Evolutionary conservation across 139 green algal species (phyloP), one percentile per base, ranked within the genome.

Genomic region (Chlamydomonas sphaeroides): DNA sequence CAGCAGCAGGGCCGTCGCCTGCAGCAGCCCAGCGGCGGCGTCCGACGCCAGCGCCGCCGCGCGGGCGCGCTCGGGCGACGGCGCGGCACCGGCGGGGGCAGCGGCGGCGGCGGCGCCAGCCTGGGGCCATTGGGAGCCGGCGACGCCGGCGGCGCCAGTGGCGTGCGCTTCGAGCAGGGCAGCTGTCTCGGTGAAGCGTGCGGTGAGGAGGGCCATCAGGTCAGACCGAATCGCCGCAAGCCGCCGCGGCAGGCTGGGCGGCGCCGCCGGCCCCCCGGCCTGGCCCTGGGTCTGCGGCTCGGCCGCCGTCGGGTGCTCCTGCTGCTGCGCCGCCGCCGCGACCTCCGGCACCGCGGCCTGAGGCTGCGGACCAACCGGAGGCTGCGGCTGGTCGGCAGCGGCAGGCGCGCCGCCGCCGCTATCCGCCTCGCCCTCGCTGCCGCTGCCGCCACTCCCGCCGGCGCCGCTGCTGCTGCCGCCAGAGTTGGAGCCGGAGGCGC

Each of bases 1-100:
- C 39, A 80, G 38, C 32, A 80, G 39, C 74, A 80, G 39, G 28
- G 59, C 74, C 21, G 68, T 26, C 2, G 74, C 74, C 42, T 80
- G 74, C 41, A 80, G 59, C 59, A 80, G 59, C 56, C 62, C 5
- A 15, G 75, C 75, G 61, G 72, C 61, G 32, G 42, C 41, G 32
- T 82, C 75, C 21, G 57, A 1, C 23, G 33, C 42, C 28, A 63
- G 62, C 8, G 32, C 20, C 8, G 32, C 30, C 11, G 23, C 32
- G 39, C 51, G 61, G 3, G 42, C 42, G 10, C 23, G 62, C 39
- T 32, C 6, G n/a, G 26, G 7, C 5, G 11, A 3, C 56, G 18
- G 18, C 25, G 56, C 56, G 3, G 25, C 56, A 1, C 23, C 56
- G 6, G 56, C 56, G 25, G 56, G 18, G 56, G 56, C 56, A 4